A percentile compares a stretch with the other conserved stretches of the same genome.
phyloP scores from a whole-genome alignment of 2,329 filamentous ascomycete species.

The Pestalotiopsis fici region DNA sequence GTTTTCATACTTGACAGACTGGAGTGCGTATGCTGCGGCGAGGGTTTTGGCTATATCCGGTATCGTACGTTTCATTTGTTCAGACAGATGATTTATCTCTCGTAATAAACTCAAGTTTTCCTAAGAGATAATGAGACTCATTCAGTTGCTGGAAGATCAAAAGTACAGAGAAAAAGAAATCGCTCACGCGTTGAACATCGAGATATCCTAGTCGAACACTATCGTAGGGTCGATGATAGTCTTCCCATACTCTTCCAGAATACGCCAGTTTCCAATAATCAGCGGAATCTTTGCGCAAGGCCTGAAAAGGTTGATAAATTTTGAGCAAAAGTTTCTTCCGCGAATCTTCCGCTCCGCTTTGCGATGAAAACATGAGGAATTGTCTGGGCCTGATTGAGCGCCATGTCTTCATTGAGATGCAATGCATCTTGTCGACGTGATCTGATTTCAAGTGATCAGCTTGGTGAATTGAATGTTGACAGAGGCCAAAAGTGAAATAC shows the following conservation, averaged over 20 bases:
- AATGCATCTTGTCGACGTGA: background rate
- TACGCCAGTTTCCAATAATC: background rate
- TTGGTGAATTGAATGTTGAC: background rate
- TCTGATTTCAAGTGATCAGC: background rate
- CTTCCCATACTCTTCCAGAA: background rate
- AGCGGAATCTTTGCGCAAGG: background rate
- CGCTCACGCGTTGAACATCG: background rate
- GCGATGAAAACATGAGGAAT: background rate
- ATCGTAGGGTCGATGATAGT: background rate
- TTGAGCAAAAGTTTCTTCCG: background rate
- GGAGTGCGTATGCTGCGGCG: background rate
- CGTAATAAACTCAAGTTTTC: background rate
- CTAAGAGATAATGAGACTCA: background rate
- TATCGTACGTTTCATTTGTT: background rate
- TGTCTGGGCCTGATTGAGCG: conserved; percentile 14
- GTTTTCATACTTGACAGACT: background rate
- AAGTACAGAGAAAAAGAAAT: background rate
- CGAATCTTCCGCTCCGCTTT: background rate
- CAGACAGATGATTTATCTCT: background rate
- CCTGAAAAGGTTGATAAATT: background rate
- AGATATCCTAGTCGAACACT: background rate
- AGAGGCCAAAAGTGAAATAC: conserved; percentile 24
- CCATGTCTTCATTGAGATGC: background rate
- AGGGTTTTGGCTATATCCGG: background rate
- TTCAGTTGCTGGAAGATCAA: background rate